Evolutionary conservation across 805 yeast genomes (phyloP).

Genomic region (Wickerhamiella azyma): DNA sequence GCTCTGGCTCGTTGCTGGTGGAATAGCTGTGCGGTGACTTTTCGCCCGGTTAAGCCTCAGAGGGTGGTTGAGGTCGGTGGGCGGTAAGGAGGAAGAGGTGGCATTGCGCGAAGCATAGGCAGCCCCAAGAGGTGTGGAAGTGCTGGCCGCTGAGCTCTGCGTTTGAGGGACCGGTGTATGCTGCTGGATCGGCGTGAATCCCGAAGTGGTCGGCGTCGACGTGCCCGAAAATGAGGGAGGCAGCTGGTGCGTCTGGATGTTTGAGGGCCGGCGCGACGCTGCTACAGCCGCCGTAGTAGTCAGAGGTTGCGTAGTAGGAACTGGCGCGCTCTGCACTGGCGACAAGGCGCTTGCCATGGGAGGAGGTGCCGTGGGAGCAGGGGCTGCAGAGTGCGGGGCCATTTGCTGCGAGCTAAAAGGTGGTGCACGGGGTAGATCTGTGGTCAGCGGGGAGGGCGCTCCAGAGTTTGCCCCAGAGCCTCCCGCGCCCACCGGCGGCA

Average conservation of each 20-base stretch:
- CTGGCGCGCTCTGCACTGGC: no score
- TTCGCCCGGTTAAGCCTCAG: conserved; percentile 2
- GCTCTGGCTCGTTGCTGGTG: neutral
- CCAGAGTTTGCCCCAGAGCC: neutral
- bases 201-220: neutral
- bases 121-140: neutral
- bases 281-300: neutral
- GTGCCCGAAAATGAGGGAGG: neutral
- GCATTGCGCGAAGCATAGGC: neutral
- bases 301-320: neutral
- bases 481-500: neutral
- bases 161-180: neutral
- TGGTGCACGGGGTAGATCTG: neutral
- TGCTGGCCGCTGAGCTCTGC: neutral
- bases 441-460: neutral
- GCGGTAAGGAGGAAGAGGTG: neutral
- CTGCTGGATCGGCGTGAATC: neutral
- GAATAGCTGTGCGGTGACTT: neutral
- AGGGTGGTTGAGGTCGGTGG: neutral
- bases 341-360: neutral
- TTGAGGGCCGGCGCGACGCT: neutral
- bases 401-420: no score
- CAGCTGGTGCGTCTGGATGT: neutral
- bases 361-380: neutral
- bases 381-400: neutral